These are phyloP conservation scores for Coemansia sp. DNA, from an alignment of 192 early-diverging fungal species.

Conservation along the genomic window DNA sequence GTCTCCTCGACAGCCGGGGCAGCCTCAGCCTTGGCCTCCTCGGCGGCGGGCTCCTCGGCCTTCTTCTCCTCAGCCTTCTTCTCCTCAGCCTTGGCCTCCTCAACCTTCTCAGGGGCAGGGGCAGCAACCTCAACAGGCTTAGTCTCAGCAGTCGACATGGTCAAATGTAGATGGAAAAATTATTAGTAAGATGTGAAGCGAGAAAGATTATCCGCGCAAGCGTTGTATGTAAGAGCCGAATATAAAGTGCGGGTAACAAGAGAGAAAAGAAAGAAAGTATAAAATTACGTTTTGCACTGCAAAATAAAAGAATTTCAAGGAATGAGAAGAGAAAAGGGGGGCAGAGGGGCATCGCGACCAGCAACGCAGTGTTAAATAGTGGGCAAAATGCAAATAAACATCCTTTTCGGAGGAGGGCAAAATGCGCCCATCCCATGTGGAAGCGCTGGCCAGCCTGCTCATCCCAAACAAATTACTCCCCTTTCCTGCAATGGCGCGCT, in stretches of 20 bases:
- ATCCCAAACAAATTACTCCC: conserved; percentile 8
- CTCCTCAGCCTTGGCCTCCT: neutral
- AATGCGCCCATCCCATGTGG: conserved; percentile 17
- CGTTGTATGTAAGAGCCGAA: conserved; percentile 2
- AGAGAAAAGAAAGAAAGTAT: conserved; percentile 29
- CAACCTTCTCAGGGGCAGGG: conserved; percentile 2
- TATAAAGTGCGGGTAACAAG: conserved; percentile 32
- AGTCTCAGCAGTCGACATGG: conserved; percentile 16
- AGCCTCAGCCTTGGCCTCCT: conserved; percentile 21
- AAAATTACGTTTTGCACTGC: conserved; percentile 52
- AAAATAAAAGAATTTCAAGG: conserved; percentile 22
- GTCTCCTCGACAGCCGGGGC: conserved; percentile 10
- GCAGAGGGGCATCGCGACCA: conserved; percentile 10
- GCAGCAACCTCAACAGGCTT: neutral
- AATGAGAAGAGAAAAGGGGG: conserved; percentile 17
- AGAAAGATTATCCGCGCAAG: neutral
- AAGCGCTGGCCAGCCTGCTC: neutral
- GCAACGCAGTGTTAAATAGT: conserved; percentile 29
- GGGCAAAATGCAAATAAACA: conserved; percentile 2
- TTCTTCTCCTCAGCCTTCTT: conserved; percentile 3
- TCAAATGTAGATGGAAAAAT: neutral
- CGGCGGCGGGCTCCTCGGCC: conserved; percentile 7
- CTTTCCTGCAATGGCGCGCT: conserved; percentile 8
- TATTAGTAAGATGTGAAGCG: conserved; percentile 15
- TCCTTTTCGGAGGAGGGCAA: conserved; percentile 9